Conservation (phyloP, 306 rosid genomes). For the Vicia faba region DNA sequence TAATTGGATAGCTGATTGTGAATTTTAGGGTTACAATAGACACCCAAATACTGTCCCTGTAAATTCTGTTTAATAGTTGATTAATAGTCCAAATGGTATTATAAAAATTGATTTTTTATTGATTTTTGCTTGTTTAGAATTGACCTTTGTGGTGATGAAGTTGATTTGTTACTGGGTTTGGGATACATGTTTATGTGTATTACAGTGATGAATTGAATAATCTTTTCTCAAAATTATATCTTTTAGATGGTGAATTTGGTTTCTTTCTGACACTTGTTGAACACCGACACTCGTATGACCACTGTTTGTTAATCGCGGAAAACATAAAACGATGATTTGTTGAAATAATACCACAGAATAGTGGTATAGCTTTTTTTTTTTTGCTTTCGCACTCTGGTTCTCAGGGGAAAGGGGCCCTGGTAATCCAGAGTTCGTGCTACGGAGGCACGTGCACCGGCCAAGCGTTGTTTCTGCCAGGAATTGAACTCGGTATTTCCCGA, state of each 20-base stretch:
- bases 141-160: background rate
- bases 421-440: too few species aligned
- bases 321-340: too few species aligned
- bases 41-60: background rate
- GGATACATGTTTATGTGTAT: background rate
- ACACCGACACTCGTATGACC: background rate
- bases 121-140: background rate
- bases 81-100: background rate
- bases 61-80: background rate
- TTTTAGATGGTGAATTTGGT: background rate
- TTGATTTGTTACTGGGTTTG: background rate
- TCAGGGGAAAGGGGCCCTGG: too few species aligned
- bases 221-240: background rate
- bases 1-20: background rate
- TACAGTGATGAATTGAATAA: background rate
- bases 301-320: too few species aligned
- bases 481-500: too few species aligned
- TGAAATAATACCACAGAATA: too few species aligned
- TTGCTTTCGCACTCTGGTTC: too few species aligned
- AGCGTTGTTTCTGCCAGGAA: too few species aligned
- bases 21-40: background rate
- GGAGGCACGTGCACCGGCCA: too few species aligned
- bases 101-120: background rate
- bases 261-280: background rate
- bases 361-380: too few species aligned